These are phyloP conservation scores for Whalleya microplaca DNA, from an alignment of 2,329 filamentous ascomycete genomes.

Conservation along the genomic window DNA sequence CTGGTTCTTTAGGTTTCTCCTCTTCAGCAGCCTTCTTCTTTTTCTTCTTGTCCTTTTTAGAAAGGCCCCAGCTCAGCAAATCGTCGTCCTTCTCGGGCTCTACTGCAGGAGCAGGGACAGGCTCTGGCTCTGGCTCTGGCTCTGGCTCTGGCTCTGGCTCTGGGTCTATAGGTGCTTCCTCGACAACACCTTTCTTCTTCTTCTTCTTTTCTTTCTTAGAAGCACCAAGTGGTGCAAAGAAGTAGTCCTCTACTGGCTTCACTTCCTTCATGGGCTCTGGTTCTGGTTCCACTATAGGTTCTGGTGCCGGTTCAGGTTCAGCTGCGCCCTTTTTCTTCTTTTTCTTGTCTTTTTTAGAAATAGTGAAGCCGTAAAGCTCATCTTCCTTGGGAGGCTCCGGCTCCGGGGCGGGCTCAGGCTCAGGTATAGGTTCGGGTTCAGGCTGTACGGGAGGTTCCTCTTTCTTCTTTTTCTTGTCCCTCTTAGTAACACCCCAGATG, in stretches of 20 bases:
- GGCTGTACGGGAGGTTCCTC: slow-evolving; percentile 21
- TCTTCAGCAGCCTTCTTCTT: slow-evolving; percentile 46
- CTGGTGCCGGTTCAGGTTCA: slow-evolving; percentile 6
- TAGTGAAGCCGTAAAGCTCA: slow-evolving; percentile 16
- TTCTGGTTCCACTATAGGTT: not conserved
- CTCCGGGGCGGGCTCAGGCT: slow-evolving; percentile 29
- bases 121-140: too few species aligned
- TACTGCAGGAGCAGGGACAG: slow-evolving; percentile 19
- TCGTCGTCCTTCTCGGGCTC: slow-evolving; percentile 33
- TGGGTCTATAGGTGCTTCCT: slow-evolving; percentile 26
- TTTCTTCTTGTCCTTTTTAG: slow-evolving; percentile 50
- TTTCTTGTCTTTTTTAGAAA: slow-evolving; percentile 24
- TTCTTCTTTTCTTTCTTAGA: slow-evolving; percentile 37
- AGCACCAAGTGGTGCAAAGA: slow-evolving; percentile 9
- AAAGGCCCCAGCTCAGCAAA: slow-evolving; percentile 37
- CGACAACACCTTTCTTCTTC: slow-evolving; percentile 32
- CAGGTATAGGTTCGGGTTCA: slow-evolving; percentile 33
- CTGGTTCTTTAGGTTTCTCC: slow-evolving; percentile 29
- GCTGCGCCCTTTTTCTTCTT: slow-evolving; percentile 41
- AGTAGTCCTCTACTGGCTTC: slow-evolving; percentile 28
- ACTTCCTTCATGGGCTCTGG: slow-evolving; percentile 28
- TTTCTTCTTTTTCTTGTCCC: slow-evolving; percentile 30
- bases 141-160: too few species aligned
- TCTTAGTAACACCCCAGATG: slow-evolving; percentile 35
- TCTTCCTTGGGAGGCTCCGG: slow-evolving; percentile 10